Evolutionary conservation across 1,139 yeast species (phyloP).

Genomic region (Protomyces pachydermus): DNA sequence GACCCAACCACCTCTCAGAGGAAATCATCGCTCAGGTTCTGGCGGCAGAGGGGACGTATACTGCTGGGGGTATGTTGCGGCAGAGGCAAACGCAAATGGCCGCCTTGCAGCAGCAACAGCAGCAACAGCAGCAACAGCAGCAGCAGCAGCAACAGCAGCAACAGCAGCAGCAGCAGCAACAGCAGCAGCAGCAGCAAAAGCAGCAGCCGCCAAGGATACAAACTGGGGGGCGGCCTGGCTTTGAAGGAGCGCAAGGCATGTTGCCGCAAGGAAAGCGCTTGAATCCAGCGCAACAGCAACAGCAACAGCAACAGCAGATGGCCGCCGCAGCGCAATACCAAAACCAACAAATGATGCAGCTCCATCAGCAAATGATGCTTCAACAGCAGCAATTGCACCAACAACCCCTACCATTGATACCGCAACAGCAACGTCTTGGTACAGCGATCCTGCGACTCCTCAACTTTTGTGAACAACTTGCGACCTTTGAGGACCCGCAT

Average conservation of each 20-base stretch:
- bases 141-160: neutral
- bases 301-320: neutral
- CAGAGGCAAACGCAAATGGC: neutral
- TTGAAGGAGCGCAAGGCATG: neutral
- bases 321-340: neutral
- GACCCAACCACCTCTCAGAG: neutral
- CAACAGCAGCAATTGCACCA: constrained; percentile 15
- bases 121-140: neutral
- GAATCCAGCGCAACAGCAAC: neutral
- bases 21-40: neutral
- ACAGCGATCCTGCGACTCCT: constrained; percentile 19
- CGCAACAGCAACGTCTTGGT: constrained; percentile 12
- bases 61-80: neutral
- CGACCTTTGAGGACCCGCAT: constrained; percentile 1
- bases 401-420: neutral
- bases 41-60: neutral
- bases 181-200: neutral
- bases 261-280: neutral
- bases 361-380: constrained; percentile 9
- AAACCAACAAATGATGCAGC: constrained; percentile 10
- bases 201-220: neutral
- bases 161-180: neutral
- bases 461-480: constrained; percentile 19
- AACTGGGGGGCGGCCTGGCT: neutral
- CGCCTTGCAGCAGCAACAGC: neutral